A percentile compares a stretch with the other conserved stretches of the same genome.
Evolutionary conservation across 2,329 filamentous ascomycete genomes (phyloP).

Genomic region (Hymenoscyphus repandus): DNA sequence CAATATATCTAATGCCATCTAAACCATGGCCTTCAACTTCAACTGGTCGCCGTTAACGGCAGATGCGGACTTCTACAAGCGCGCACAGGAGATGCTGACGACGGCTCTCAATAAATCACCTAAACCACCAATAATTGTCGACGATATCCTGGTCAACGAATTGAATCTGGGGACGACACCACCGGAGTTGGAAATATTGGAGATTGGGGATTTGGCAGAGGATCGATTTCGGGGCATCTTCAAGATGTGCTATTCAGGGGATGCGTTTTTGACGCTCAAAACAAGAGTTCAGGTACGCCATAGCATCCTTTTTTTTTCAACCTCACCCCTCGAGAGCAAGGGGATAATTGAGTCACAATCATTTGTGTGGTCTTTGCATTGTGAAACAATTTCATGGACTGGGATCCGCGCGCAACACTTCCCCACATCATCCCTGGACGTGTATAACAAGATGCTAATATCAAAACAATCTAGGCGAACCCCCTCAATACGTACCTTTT

Average conservation of each 20-base stretch:
- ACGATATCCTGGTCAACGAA: conserved; percentile 97
- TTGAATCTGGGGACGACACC: conserved; percentile 93
- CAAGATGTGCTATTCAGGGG: conserved; percentile 97
- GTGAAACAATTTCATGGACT: conserved; percentile 26
- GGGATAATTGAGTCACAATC: neutral
- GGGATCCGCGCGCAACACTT: conserved; percentile 27
- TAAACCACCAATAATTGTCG: conserved; percentile 97
- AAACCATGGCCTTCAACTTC: conserved; percentile 97
- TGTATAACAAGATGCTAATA: conserved; percentile 43
- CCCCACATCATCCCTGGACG: conserved; percentile 15
- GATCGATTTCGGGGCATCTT: conserved; percentile 97
- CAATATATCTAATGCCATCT: conserved; percentile 25
- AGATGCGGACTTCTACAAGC: conserved; percentile 84
- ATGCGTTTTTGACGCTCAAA: conserved; percentile 91
- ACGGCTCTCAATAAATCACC: conserved; percentile 95
- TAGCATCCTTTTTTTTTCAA: conserved; percentile 2
- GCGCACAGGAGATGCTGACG: conserved; percentile 90
- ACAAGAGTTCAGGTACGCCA: conserved; percentile 81
- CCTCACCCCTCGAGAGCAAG: neutral
- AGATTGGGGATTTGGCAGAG: conserved; percentile 95
- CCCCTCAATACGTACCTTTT: conserved; percentile 93
- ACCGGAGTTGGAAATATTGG: conserved; percentile 91
- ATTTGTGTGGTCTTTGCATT: conserved; percentile 4
- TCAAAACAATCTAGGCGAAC: conserved; percentile 63
- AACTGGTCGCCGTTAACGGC: conserved; percentile 99